phyloP scores from a whole-genome alignment of 805 yeast genomes.

The Jamesozyma hellenica region DNA sequence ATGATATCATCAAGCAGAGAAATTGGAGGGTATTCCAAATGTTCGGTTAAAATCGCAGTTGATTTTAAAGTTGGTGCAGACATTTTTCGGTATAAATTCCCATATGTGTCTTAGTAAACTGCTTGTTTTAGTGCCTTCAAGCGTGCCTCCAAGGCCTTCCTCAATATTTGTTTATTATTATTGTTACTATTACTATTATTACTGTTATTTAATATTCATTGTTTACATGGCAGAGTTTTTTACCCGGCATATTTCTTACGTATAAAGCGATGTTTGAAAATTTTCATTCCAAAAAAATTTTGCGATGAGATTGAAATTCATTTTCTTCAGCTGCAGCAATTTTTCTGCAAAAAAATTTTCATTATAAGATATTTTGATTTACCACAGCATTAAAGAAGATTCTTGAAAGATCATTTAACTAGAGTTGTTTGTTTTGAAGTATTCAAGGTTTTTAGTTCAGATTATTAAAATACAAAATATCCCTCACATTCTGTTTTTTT shows the following conservation, averaged over 20 bases:
- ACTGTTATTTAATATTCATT: neutral
- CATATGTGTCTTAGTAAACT: too few relatives aligned
- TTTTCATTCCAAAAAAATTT: neutral
- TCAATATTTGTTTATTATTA: too few relatives aligned
- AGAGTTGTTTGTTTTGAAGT: neutral
- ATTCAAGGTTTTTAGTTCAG: neutral
- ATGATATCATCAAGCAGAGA: conserved; percentile 78
- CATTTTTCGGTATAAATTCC: conserved; percentile 15
- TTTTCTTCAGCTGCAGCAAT: too few relatives aligned
- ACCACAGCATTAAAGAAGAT: too few relatives aligned
- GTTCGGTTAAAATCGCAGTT: conserved; percentile 64
- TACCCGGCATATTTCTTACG: too few relatives aligned
- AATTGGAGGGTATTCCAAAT: conserved; percentile 75
- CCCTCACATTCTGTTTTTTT: conserved; percentile 1
- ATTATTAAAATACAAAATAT: neutral
- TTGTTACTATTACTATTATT: too few relatives aligned
- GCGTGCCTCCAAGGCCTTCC: too few relatives aligned
- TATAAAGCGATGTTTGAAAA: neutral
- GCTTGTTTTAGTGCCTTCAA: too few relatives aligned
- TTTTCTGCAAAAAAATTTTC: too few relatives aligned
- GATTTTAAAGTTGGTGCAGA: conserved; percentile 31
- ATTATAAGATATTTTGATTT: too few relatives aligned
- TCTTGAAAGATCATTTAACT: neutral
- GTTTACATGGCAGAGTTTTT: too few relatives aligned
- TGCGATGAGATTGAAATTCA: neutral